Percentiles rank a stretch among this genome's conserved stretches.
Conservation (phyloP, 225 moss, liverwort and hornwort species). For the Polytrichum formosum region DNA sequence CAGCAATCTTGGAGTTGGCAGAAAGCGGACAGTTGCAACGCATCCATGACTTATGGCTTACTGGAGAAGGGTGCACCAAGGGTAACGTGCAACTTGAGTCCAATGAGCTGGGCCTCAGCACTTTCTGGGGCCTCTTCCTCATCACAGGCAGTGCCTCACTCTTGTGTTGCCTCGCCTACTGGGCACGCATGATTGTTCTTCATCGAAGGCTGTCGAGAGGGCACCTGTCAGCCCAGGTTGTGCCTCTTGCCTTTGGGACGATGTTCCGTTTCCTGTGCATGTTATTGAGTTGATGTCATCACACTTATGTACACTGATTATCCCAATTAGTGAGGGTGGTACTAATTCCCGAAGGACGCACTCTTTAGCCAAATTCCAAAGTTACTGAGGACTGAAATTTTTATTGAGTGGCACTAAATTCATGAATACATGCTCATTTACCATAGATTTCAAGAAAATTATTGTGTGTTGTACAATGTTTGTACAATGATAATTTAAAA, state of each 20-base stretch:
- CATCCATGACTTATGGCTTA: constrained; percentile 78
- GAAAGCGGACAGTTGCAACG: constrained; percentile 88
- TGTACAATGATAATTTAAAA: too few relatives aligned
- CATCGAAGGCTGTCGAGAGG: constrained; percentile 32
- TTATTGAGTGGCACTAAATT: too few relatives aligned
- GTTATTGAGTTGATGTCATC: too few relatives aligned
- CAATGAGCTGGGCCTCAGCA: constrained; percentile 59
- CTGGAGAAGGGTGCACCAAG: constrained; percentile 40
- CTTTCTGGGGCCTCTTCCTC: constrained; percentile 92
- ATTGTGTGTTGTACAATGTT: too few relatives aligned
- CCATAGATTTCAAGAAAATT: too few relatives aligned
- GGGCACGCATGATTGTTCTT: constrained; percentile 61
- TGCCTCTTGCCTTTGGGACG: not conserved
- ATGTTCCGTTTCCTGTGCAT: not conserved
- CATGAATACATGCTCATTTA: too few relatives aligned
- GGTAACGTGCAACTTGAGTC: constrained; percentile 32
- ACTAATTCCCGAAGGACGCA: too few relatives aligned
- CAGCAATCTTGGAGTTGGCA: constrained; percentile 69
- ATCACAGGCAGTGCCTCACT: constrained; percentile 75
- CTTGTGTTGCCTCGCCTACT: constrained; percentile 71
- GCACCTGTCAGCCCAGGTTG: constrained; percentile 16
- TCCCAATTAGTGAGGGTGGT: too few relatives aligned
- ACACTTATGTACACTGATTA: too few relatives aligned
- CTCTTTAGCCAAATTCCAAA: too few relatives aligned
- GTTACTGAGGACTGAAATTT: too few relatives aligned